These are phyloP conservation scores for Plasmopara viticola DNA, from an alignment of 352 stramenopile species.

Conservation along the genomic window DNA sequence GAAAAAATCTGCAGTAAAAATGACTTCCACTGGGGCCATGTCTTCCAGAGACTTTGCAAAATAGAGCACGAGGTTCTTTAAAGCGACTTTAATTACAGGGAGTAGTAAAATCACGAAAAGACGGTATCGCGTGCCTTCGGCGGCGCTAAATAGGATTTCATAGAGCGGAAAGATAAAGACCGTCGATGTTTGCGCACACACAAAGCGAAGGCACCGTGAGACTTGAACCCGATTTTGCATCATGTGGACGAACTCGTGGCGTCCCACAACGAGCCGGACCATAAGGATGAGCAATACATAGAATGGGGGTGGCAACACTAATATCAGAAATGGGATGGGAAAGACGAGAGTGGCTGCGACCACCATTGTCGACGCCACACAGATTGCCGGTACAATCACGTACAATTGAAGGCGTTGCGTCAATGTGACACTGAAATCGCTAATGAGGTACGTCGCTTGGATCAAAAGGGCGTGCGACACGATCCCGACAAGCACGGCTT, in stretches of 20 bases:
- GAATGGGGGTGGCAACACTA: constrained; percentile 7
- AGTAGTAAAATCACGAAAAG: constrained; percentile 4
- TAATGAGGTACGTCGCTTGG: constrained; percentile 14
- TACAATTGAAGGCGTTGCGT: constrained; percentile 6
- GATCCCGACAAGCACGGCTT: constrained; percentile 8
- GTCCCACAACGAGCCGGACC: constrained; percentile 8
- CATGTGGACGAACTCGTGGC: constrained; percentile 4
- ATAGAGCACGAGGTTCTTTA: constrained; percentile 6
- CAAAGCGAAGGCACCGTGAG: constrained; percentile 11
- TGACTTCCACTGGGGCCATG: constrained; percentile 4
- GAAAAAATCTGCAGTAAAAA: constrained; percentile 6
- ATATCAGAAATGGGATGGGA: constrained; percentile 18
- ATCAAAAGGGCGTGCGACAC: constrained; percentile 10
- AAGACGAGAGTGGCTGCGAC: constrained; percentile 12
- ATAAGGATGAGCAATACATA: constrained; percentile 13
- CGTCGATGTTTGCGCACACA: constrained; percentile 14
- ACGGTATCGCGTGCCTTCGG: constrained; percentile 3
- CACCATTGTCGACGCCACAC: constrained; percentile 3
- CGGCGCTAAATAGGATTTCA: constrained; percentile 11
- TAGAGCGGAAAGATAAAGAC: constrained; percentile 21
- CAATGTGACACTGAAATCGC: constrained; percentile 6
- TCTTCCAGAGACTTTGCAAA: constrained; percentile 3
- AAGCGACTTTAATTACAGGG: constrained; percentile 3
- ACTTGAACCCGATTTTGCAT: constrained; percentile 9
- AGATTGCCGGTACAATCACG: background rate